Conservation (phyloP, 345 rosid species). For the Bruguiera parviflora region DNA sequence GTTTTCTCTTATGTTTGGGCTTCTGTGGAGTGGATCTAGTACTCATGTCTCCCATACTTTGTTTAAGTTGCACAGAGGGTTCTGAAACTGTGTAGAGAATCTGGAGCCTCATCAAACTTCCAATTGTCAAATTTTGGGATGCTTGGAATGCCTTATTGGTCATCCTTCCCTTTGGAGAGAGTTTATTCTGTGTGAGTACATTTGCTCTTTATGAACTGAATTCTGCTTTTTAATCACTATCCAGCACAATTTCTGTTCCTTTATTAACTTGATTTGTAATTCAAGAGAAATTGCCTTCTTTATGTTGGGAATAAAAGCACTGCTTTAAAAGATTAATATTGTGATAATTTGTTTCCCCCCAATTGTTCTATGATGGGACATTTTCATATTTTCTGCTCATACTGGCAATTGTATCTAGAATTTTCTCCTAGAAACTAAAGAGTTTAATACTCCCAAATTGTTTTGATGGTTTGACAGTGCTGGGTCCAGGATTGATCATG, state of each 20-base stretch:
- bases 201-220: too few relatives aligned
- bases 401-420: background rate
- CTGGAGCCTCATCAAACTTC: slow-evolving; percentile 57
- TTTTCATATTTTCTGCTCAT: background rate
- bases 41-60: slow-evolving; percentile 21
- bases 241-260: too few relatives aligned
- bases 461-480: slow-evolving; percentile 45
- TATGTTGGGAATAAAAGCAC: background rate
- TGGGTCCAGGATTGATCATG: slow-evolving; percentile 44
- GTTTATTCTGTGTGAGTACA: slow-evolving; percentile 63
- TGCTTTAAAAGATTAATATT: background rate
- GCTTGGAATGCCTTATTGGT: slow-evolving; percentile 93
- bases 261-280: too few relatives aligned
- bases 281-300: too few relatives aligned
- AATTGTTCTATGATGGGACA: background rate
- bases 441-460: background rate
- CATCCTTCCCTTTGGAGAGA: slow-evolving; percentile 58
- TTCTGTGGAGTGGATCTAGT: slow-evolving; percentile 13
- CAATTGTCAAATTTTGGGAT: slow-evolving; percentile 65
- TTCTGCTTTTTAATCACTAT: too few relatives aligned
- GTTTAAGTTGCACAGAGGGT: slow-evolving; percentile 72
- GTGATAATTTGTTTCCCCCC: background rate
- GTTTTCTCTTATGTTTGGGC: slow-evolving; percentile 14
- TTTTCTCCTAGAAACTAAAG: background rate
- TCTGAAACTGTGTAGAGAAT: slow-evolving; percentile 52